Conservation (phyloP, 2,329 filamentous ascomycete genomes). For the Rhytidhysteron rufulum region DNA sequence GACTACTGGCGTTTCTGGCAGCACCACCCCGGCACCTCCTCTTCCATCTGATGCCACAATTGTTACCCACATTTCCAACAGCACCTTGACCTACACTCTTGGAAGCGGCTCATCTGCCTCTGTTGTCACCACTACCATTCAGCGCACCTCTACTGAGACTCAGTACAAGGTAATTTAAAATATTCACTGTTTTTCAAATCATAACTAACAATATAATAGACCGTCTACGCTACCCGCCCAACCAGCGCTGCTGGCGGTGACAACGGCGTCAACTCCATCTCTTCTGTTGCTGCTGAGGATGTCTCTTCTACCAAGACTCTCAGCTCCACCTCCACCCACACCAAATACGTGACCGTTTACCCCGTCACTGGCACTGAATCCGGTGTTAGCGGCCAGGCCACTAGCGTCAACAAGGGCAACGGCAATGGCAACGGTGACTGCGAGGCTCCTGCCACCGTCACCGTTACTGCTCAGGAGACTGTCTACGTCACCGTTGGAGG, state of each 20-base stretch:
- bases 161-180: constrained; percentile 22
- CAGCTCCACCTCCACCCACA: constrained; percentile 30
- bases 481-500: constrained; percentile 32
- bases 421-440: no score
- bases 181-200: no score
- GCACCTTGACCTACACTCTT: constrained; percentile 43
- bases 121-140: constrained; percentile 43
- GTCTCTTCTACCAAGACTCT: constrained; percentile 23
- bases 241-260: constrained; percentile 7
- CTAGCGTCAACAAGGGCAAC: constrained; percentile 13
- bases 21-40: neutral
- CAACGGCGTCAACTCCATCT: constrained; percentile 10
- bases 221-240: constrained; percentile 26
- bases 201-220: constrained; percentile 8
- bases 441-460: constrained; percentile 31
- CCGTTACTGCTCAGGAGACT: constrained; percentile 35
- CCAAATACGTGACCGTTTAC: constrained; percentile 32
- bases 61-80: constrained; percentile 32
- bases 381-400: constrained; percentile 2
- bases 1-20: constrained; percentile 20
- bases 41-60: constrained; percentile 18
- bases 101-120: constrained; percentile 40
- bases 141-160: constrained; percentile 37
- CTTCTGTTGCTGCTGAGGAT: constrained; percentile 6
- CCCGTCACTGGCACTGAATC: constrained; percentile 12